Percentiles rank a stretch among this genome's conserved stretches.
Conservation (phyloP, 2,329 filamentous ascomycete species). For the Pseudogymnoascus sp. region DNA sequence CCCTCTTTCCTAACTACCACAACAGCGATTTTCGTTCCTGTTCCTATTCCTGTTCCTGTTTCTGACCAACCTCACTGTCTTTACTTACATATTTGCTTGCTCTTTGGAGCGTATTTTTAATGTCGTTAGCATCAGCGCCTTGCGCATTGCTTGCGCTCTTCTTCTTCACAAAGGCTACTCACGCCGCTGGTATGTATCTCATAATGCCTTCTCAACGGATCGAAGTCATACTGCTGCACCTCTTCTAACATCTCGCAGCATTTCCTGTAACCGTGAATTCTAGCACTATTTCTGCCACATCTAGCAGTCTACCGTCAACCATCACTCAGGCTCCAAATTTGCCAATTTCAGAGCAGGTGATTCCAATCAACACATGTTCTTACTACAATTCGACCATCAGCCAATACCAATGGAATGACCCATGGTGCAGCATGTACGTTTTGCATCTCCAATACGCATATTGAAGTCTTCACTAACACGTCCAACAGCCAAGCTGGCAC, state of each 20-base stretch:
- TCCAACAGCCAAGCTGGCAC: constrained; percentile 26
- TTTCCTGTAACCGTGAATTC: neutral
- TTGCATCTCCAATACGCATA: neutral
- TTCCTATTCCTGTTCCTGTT: neutral
- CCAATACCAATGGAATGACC: neutral
- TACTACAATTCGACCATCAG: neutral
- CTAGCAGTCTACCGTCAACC: neutral
- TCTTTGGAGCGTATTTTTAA: neutral
- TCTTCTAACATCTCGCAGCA: neutral
- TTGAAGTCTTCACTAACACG: neutral
- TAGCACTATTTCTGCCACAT: neutral
- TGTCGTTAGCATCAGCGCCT: neutral
- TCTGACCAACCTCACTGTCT: neutral
- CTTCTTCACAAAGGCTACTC: neutral
- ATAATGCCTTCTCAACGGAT: neutral
- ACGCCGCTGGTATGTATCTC: neutral
- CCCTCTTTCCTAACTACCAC: neutral
- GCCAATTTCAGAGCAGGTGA: neutral
- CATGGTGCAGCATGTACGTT: neutral
- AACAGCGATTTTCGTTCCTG: neutral
- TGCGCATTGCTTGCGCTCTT: neutral
- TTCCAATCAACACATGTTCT: neutral
- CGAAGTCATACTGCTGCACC: neutral
- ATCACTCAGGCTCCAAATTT: neutral
- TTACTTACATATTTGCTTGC: neutral